Conservation (phyloP, 768 basidiomycete genomes). For the Trametes punicea region DNA sequence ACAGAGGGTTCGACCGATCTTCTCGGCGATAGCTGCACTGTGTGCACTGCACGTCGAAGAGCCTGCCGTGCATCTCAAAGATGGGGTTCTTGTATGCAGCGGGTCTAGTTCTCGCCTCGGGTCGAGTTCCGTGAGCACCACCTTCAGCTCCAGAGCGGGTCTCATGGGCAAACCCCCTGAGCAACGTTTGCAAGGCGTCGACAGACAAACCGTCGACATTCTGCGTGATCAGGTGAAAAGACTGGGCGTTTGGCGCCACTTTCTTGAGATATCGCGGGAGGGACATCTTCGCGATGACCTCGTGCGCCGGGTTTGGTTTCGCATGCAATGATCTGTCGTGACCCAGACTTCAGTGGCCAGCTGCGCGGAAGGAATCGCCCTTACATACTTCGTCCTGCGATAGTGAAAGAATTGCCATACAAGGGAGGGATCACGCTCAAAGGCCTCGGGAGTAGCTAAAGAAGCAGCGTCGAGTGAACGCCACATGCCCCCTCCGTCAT, state of each 20-base stretch:
- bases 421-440: slow-evolving; percentile 42
- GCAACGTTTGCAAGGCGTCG: slow-evolving; percentile 32
- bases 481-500: slow-evolving; percentile 44
- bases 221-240: slow-evolving; percentile 54
- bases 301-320: slow-evolving; percentile 53
- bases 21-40: slow-evolving; percentile 34
- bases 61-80: slow-evolving; percentile 58
- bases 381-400: slow-evolving; percentile 43
- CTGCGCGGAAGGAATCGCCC: background rate
- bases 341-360: background rate
- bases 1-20: slow-evolving; percentile 34
- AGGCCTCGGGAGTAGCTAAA: slow-evolving; percentile 51
- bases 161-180: background rate
- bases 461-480: slow-evolving; percentile 43
- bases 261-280: slow-evolving; percentile 34
- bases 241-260: slow-evolving; percentile 38
- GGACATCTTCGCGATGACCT: slow-evolving; percentile 45
- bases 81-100: slow-evolving; percentile 7
- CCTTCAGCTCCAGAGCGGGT: too few relatives aligned
- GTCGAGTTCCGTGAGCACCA: too few relatives aligned
- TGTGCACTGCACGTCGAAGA: slow-evolving; percentile 49
- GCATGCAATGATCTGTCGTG: slow-evolving; percentile 41
- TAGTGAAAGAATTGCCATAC: slow-evolving; percentile 66
- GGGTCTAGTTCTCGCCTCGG: background rate
- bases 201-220: slow-evolving; percentile 53